phyloP scores from a whole-genome alignment of 2,329 filamentous ascomycete genomes.

The Pyrenochaeta sp. region DNA sequence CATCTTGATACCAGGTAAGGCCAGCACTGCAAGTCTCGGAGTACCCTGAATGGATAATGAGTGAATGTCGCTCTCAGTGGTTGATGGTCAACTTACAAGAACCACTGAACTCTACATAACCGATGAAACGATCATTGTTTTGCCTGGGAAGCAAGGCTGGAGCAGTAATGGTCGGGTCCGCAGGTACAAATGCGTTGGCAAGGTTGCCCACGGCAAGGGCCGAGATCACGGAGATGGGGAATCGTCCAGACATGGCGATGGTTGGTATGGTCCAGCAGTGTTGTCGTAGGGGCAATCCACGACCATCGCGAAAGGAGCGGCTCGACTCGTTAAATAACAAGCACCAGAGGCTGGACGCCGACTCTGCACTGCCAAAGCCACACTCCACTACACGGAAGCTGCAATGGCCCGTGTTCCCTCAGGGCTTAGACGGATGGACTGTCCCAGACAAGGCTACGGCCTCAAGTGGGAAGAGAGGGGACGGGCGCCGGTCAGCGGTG shows the following conservation, averaged over 20 bases:
- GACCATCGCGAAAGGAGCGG: constrained; percentile 3
- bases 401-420: constrained; percentile 13
- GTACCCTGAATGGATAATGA: no score
- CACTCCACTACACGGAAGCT: constrained; percentile 8
- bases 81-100: constrained; percentile 24
- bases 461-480: neutral
- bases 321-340: constrained; percentile 7
- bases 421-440: constrained; percentile 6
- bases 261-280: neutral
- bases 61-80: no score
- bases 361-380: constrained; percentile 12
- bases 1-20: constrained; percentile 38
- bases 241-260: constrained; percentile 23
- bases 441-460: constrained; percentile 12
- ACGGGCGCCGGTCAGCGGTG: constrained; percentile 12
- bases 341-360: constrained; percentile 3
- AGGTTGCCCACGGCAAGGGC: constrained; percentile 17
- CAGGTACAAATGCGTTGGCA: constrained; percentile 25
- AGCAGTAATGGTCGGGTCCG: constrained; percentile 41
- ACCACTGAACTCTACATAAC: constrained; percentile 26
- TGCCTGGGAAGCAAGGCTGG: constrained; percentile 37
- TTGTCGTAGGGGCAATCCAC: neutral
- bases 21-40: constrained; percentile 30
- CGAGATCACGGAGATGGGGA: constrained; percentile 19
- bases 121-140: constrained; percentile 32